These are phyloP conservation scores for Amauroascus niger DNA, from an alignment of 2,329 filamentous ascomycete species.

Conservation along the genomic window DNA sequence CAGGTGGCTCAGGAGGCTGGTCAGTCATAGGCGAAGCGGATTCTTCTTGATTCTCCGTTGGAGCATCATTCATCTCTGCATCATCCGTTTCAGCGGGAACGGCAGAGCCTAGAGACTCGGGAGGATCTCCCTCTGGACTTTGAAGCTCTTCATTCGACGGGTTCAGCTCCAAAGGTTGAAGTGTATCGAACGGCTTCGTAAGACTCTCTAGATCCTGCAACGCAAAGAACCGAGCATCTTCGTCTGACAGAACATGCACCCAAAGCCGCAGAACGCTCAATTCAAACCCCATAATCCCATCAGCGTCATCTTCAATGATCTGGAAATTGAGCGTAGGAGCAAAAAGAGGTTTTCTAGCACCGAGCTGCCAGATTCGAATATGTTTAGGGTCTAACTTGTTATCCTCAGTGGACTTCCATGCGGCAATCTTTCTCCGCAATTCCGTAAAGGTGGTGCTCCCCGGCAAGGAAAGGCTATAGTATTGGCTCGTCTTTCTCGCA, in stretches of 20 bases:
- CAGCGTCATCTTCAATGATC: slow-evolving; percentile 27
- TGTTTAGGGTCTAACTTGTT: slow-evolving; percentile 25
- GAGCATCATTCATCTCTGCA: slow-evolving; percentile 14
- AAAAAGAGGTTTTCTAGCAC: slow-evolving; percentile 27
- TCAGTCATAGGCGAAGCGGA: not conserved
- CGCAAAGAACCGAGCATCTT: slow-evolving; percentile 18
- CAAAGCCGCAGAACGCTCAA: slow-evolving; percentile 29
- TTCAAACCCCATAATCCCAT: slow-evolving; percentile 23
- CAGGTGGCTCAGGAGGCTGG: not conserved
- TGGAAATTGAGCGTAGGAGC: slow-evolving; percentile 29
- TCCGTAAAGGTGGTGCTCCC: slow-evolving; percentile 26
- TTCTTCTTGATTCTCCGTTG: slow-evolving; percentile 3
- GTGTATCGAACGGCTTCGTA: not conserved
- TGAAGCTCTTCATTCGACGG: not conserved
- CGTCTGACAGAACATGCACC: slow-evolving; percentile 33
- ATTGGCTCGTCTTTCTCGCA: slow-evolving; percentile 26
- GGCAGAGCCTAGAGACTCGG: not conserved
- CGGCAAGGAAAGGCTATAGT: not conserved
- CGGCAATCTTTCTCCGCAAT: slow-evolving; percentile 31
- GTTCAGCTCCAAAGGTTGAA: not conserved
- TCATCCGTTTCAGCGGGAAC: slow-evolving; percentile 16
- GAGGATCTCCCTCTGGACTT: not conserved
- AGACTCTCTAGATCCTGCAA: not conserved
- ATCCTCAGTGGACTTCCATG: slow-evolving; percentile 23
- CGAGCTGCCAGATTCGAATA: slow-evolving; percentile 35